A percentile compares a stretch with the other conserved stretches of the same genome.
phyloP scores from a whole-genome alignment of 768 basidiomycete species.

The Inosperma sp. region DNA sequence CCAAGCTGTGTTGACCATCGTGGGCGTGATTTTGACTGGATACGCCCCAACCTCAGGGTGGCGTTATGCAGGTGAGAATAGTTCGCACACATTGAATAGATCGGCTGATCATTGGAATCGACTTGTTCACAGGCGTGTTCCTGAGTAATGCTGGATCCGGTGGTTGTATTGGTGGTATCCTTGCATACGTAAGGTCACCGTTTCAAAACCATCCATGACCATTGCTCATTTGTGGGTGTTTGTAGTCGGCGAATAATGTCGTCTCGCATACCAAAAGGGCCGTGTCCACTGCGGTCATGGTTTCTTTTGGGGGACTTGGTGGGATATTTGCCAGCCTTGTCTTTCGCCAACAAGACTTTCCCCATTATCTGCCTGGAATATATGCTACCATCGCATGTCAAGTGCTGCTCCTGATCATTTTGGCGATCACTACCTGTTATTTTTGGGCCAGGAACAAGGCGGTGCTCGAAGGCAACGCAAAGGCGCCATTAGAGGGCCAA shows the following conservation, averaged over 20 bases:
- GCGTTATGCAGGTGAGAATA: constrained; percentile 40
- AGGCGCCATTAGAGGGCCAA: constrained; percentile 29
- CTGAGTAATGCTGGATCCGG: constrained; percentile 42
- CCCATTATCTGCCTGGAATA: constrained; percentile 44
- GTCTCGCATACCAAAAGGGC: constrained; percentile 47
- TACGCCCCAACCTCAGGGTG: constrained; percentile 32
- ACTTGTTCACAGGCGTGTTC: constrained; percentile 39
- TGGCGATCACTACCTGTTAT: constrained; percentile 36
- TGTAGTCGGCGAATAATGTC: constrained; percentile 46
- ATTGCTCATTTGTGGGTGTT: constrained; percentile 8
- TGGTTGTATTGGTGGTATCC: constrained; percentile 43
- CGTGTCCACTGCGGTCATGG: constrained; percentile 42
- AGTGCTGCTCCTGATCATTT: constrained; percentile 36
- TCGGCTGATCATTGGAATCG: constrained; percentile 1
- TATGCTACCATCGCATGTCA: constrained; percentile 44
- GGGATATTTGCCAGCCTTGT: constrained; percentile 45
- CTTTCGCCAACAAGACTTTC: constrained; percentile 44
- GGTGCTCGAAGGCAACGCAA: constrained; percentile 21
- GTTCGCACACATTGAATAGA: not conserved
- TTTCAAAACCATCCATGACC: constrained; percentile 2
- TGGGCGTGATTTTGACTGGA: constrained; percentile 41
- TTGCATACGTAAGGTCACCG: constrained; percentile 41
- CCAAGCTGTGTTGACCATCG: constrained; percentile 37
- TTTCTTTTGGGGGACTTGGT: constrained; percentile 46
- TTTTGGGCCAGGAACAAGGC: constrained; percentile 36